phyloP scores from a whole-genome alignment of 352 stramenopile genomes.

The Pythium angustatum region DNA sequence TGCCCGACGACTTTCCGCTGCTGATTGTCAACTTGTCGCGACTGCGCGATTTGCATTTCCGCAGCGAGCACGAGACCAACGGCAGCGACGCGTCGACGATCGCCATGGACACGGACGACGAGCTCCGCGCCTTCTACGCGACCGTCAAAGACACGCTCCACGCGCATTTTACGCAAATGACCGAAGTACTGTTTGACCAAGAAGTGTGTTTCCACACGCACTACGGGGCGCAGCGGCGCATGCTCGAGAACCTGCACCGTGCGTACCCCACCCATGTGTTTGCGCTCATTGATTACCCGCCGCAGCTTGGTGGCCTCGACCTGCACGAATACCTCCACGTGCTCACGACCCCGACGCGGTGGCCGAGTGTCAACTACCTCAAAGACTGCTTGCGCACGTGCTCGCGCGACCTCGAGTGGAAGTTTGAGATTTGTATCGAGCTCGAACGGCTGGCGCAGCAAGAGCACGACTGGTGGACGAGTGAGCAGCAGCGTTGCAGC shows the following conservation, averaged over 20 bases:
- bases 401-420: slow-evolving; percentile 82
- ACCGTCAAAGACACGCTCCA: slow-evolving; percentile 35
- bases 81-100: slow-evolving; percentile 7
- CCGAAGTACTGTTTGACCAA: slow-evolving; percentile 44
- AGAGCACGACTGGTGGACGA: slow-evolving; percentile 50
- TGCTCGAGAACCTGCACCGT: slow-evolving; percentile 32
- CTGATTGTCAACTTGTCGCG: slow-evolving; percentile 41
- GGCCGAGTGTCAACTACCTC: slow-evolving; percentile 81
- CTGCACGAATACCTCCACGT: slow-evolving; percentile 67
- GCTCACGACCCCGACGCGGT: slow-evolving; percentile 60
- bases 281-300: slow-evolving; percentile 73
- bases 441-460: slow-evolving; percentile 70
- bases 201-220: slow-evolving; percentile 36
- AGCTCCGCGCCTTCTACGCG: slow-evolving; percentile 28
- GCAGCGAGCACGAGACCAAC: slow-evolving; percentile 11
- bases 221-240: slow-evolving; percentile 33
- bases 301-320: slow-evolving; percentile 51
- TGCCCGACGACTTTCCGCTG: slow-evolving; percentile 44
- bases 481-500: slow-evolving; percentile 51
- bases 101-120: slow-evolving; percentile 32
- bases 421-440: slow-evolving; percentile 64
- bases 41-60: slow-evolving; percentile 38
- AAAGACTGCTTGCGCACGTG: slow-evolving; percentile 74
- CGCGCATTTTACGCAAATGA: slow-evolving; percentile 39
- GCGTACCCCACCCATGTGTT: slow-evolving; percentile 33